A percentile compares a stretch with the other conserved stretches of the same genome.
Evolutionary conservation across 768 basidiomycete genomes (phyloP).

Genomic region (Mycena leptocephala): DNA sequence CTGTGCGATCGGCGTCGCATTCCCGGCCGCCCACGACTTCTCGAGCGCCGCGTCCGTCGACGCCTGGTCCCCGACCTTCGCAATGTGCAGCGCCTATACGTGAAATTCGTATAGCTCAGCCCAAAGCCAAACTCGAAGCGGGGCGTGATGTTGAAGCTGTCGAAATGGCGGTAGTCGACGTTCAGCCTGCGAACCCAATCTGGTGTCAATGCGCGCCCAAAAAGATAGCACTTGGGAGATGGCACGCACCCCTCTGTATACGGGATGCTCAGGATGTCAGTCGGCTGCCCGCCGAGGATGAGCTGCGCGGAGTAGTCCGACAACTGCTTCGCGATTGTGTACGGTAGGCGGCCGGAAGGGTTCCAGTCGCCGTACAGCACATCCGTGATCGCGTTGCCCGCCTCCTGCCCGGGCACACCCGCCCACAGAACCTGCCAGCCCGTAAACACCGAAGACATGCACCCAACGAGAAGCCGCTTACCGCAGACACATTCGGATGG

Average conservation of each 20-base stretch:
- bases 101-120: constrained; percentile 87
- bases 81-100: constrained; percentile 75
- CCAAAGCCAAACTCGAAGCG: constrained; percentile 95
- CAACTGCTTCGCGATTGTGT: constrained; percentile 77
- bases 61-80: constrained; percentile 56
- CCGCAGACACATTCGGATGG: constrained; percentile 81
- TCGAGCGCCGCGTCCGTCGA: constrained; percentile 57
- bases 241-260: constrained; percentile 69
- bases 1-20: constrained; percentile 66
- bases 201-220: background rate
- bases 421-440: constrained; percentile 71
- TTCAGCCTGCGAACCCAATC: constrained; percentile 55
- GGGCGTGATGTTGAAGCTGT: constrained; percentile 74
- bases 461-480: constrained; percentile 45
- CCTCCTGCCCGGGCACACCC: constrained; percentile 78
- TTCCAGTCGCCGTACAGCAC: constrained; percentile 81
- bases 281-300: constrained; percentile 52
- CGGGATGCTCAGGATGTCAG: constrained; percentile 65
- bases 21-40: constrained; percentile 72
- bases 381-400: constrained; percentile 80
- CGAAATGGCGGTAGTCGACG: constrained; percentile 85
- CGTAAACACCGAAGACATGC: background rate
- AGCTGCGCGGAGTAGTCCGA: constrained; percentile 74
- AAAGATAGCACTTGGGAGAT: background rate
- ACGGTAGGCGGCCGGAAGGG: constrained; percentile 80